Conservation (phyloP, 345 rosid species). For the Dovyalis caffra region DNA sequence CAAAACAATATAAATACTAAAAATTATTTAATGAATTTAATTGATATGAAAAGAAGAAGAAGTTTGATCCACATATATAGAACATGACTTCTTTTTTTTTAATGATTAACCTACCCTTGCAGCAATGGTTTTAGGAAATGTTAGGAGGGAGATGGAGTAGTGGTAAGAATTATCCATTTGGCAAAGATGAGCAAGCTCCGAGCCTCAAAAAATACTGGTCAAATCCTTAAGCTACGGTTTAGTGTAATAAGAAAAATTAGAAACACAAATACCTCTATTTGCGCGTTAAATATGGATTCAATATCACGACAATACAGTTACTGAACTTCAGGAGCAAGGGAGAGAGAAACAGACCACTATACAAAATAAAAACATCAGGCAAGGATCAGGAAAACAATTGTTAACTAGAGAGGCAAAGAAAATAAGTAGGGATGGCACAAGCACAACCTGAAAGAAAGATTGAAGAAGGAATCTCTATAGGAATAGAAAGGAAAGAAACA, state of each 20-base stretch:
- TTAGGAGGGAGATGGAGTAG: neutral
- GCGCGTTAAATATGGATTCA: conserved; percentile 64
- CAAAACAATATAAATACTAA: too few species aligned
- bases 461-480: conserved; percentile 23
- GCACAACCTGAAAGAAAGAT: conserved; percentile 37
- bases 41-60: too few species aligned
- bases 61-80: too few species aligned
- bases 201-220: conserved; percentile 37
- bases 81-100: too few species aligned
- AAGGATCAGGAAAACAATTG: neutral
- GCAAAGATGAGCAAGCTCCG: conserved; percentile 12
- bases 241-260: conserved; percentile 11
- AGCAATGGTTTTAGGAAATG: neutral
- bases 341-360: conserved; percentile 20
- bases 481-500: conserved; percentile 31
- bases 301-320: conserved; percentile 37
- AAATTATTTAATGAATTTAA: too few species aligned
- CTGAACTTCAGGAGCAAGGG: conserved; percentile 38
- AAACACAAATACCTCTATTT: conserved; percentile 13
- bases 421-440: conserved; percentile 50
- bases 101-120: too few species aligned
- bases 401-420: neutral
- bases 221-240: conserved; percentile 39
- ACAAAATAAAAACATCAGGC: neutral
- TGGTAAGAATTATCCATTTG: neutral